Evolutionary conservation across 805 yeast species (phyloP).

Genomic region (Aciculoconidium aculeatum): DNA sequence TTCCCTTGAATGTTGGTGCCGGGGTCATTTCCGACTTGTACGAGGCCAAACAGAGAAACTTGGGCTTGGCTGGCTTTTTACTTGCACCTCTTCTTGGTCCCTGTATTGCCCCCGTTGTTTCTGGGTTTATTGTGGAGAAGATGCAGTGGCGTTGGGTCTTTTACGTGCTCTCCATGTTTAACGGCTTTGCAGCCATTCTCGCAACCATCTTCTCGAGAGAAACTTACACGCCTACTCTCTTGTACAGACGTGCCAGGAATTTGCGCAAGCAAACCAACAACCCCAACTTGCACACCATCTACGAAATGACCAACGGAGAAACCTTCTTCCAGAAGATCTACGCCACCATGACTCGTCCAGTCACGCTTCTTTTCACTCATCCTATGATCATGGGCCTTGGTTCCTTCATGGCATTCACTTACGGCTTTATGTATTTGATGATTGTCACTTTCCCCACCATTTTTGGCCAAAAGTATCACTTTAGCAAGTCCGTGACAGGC

Average conservation of each 20-base stretch:
- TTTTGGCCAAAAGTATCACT: conserved; percentile 44
- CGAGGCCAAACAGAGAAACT: conserved; percentile 44
- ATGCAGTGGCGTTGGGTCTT: conserved; percentile 65
- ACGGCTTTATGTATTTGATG: conserved; percentile 62
- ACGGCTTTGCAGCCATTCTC: conserved; percentile 41
- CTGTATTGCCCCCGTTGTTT: conserved; percentile 52
- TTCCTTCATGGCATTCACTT: conserved; percentile 56
- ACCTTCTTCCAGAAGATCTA: conserved; percentile 35
- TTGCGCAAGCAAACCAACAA: conserved; percentile 54
- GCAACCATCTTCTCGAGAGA: conserved; percentile 49
- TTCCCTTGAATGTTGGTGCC: conserved; percentile 65
- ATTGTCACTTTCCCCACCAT: conserved; percentile 55
- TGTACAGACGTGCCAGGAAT: conserved; percentile 39
- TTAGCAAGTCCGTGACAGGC: conserved; percentile 45
- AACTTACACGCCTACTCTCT: conserved; percentile 52
- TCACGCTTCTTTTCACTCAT: conserved; percentile 45
- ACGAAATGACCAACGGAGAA: conserved; percentile 52
- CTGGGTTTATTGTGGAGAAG: conserved; percentile 51
- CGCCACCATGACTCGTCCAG: conserved; percentile 49
- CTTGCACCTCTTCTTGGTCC: conserved; percentile 69
- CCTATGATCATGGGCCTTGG: conserved; percentile 65
- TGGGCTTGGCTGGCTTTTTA: conserved; percentile 54
- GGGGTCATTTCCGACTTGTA: conserved; percentile 63
- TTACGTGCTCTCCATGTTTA: conserved; percentile 52
- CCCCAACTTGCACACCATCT: conserved; percentile 49